Base-by-base conservation (phyloP, 495 filamentous ascomycete genomes). In the Hypoxylon trugodes region DNA sequence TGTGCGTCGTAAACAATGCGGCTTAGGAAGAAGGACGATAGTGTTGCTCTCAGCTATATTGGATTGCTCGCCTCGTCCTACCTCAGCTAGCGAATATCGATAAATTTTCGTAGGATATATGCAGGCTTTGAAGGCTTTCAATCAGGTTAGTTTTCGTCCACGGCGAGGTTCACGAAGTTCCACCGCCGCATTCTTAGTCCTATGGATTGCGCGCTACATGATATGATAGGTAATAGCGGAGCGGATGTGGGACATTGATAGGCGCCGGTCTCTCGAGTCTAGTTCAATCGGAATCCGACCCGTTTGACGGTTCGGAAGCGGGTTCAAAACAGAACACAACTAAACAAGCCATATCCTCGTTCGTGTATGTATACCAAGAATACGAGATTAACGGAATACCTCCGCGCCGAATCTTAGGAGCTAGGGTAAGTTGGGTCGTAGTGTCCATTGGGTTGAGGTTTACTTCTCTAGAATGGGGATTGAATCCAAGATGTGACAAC, bases 161-260 rank as follows among this genome's bases (percentile, higher is more conserved):
- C 6, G 19, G 28, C n/a, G 37, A 32, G 22, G 32, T 6, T 33
- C 16, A 47, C 8, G 55, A 57, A 66, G 51, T 53, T 66, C 63
- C 51, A 52, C 36, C 26, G 13, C 46, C 15, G 40, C 47, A 42
- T 38, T 47, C 8, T 13, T 56, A 45, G 26, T 33, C 50, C 45
- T 47, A 61, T 60, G 52, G 63, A 46, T 57, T 53, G 46, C 52
- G 58, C 58, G 58, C 47, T 40, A 62, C 25, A 45, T 50, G 55
- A 21, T 57, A 50, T 50, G 41, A 36, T 30, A 43, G 46, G 12
- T 8, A 48, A 24, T 54, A 48, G 58, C 47, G 53, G 57, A 36
- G 47, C 47, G 36, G 52, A 30, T 59, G 25, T 42, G 58, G 58
- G 45, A 54, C 21, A 25, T 15, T 30, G 40, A 35, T 43, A 22